Evolutionary conservation across 768 basidiomycete species (phyloP), one percentile per base, ranked within the genome.

Genomic region (Strobilomyces echinocephalus): DNA sequence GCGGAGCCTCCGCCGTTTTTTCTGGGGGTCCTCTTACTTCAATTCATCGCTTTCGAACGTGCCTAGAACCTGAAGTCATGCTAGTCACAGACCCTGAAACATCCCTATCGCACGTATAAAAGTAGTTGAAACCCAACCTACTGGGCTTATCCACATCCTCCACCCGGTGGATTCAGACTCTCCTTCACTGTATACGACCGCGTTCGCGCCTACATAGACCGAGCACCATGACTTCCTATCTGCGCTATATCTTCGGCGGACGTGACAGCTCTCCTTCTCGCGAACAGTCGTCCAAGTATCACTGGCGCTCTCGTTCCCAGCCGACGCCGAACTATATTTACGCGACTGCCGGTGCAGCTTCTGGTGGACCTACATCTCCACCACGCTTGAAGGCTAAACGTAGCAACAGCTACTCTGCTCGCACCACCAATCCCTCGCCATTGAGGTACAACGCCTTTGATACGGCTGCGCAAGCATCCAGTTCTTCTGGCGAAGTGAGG

Each of bases 241-340:
- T 81, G 53, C 79, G 79, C 55, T 77, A 65, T 54, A 67, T 77
- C 59, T 78, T 78, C 52, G 75, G 76, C 40, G 70, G 69, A 36
- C 46, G 65, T 14, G 64, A 68, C 36, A 63, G 33, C 44, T 61
- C 60, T 59, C 58, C 59, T 50, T 53, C 60, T 36, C 61, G 63
- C 59, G 59, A 60, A 46, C 55, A 60, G 56, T 58, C 65, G 44
- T 55, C 74, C 52, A 80, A 74, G 64, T 65, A 75, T 35, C 76
- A 78, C 57, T 65, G 62, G 45, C 77, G 76, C 30, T 75, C 79
- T 18, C 67, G 65, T 31, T 76, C 79, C 20, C 58, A 67, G 24
- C 67, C 76, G 8, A 63, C 69, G 15, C 66, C 74, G 7, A 72
- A 66, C 45, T 74, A 77, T 56, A 73, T 78, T 59, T 77, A 79